A percentile compares a stretch with the other conserved stretches of the same genome.
These are phyloP conservation scores for Aspergillus ellipticus DNA, from an alignment of 495 filamentous ascomycete genomes.

Conservation along the genomic window DNA sequence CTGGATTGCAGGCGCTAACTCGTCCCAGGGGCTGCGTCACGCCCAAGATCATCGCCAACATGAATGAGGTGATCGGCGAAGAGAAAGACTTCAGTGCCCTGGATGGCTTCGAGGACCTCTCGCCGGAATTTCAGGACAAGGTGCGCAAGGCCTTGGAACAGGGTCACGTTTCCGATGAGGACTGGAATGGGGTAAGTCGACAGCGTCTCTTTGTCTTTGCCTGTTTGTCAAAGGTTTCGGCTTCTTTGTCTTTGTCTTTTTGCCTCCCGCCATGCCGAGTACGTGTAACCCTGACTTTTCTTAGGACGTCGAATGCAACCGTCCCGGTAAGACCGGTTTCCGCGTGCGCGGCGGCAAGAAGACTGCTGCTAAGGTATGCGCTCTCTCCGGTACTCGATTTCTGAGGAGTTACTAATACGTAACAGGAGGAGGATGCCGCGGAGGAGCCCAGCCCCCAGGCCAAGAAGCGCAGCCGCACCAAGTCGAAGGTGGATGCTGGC, in stretches of 20 bases:
- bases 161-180: conserved; percentile 71
- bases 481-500: neutral
- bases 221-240: no score
- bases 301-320: conserved; percentile 66
- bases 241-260: neutral
- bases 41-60: conserved; percentile 54
- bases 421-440: conserved; percentile 29
- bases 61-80: conserved; percentile 43
- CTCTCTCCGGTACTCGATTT: conserved; percentile 9
- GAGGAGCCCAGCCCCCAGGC: conserved; percentile 27
- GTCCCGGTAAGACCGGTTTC: conserved; percentile 62
- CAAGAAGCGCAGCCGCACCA: conserved; percentile 16
- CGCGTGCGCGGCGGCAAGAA: conserved; percentile 41
- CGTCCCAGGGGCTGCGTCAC: conserved; percentile 75
- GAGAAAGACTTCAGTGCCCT: conserved; percentile 40
- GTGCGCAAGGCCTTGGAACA: conserved; percentile 57
- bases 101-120: conserved; percentile 72
- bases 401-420: conserved; percentile 5
- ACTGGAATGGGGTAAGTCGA: conserved; percentile 71
- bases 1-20: neutral
- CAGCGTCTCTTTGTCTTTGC: conserved; percentile 5
- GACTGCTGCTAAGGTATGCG: conserved; percentile 25
- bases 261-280: conserved; percentile 11
- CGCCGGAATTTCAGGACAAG: conserved; percentile 58
- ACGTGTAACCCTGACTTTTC: conserved; percentile 1